These are phyloP conservation scores for Suhomyces faveliae DNA, from an alignment of 805 yeast species.

Conservation along the genomic window DNA sequence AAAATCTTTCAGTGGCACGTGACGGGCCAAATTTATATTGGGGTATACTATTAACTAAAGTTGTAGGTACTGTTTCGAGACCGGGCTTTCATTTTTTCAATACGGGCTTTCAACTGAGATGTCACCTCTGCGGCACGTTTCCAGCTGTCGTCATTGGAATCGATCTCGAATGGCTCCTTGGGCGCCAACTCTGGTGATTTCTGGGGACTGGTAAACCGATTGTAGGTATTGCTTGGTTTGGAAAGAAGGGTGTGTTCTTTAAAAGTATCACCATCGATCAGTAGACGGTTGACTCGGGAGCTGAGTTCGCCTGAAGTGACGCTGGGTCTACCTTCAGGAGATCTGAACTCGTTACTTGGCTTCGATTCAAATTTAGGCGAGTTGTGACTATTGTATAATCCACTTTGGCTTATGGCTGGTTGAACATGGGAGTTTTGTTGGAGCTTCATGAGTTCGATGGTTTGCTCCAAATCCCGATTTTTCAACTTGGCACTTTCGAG, in stretches of 20 bases:
- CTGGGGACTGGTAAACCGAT: constrained; percentile 20
- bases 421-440: constrained; percentile 29
- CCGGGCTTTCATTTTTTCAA: constrained; percentile 83
- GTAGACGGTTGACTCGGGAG: constrained; percentile 39
- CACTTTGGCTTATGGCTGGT: not conserved
- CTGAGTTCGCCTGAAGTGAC: constrained; percentile 37
- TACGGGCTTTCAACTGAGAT: constrained; percentile 77
- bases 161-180: constrained; percentile 31
- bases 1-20: constrained; percentile 1
- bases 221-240: constrained; percentile 20
- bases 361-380: constrained; percentile 9
- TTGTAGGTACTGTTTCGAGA: constrained; percentile 19
- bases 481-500: constrained; percentile 55
- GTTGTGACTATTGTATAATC: constrained; percentile 4
- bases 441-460: constrained; percentile 26
- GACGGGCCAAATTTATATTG: not conserved
- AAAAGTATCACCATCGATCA: constrained; percentile 21
- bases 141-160: constrained; percentile 71
- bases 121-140: constrained; percentile 88
- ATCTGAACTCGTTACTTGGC: constrained; percentile 4
- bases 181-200: constrained; percentile 15
- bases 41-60: constrained; percentile 1
- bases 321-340: constrained; percentile 15
- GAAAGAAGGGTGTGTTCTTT: constrained; percentile 7
- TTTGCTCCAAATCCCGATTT: constrained; percentile 53